Conservation (phyloP, 176 grass and related monocot genomes). For the Avena eriantha region DNA sequence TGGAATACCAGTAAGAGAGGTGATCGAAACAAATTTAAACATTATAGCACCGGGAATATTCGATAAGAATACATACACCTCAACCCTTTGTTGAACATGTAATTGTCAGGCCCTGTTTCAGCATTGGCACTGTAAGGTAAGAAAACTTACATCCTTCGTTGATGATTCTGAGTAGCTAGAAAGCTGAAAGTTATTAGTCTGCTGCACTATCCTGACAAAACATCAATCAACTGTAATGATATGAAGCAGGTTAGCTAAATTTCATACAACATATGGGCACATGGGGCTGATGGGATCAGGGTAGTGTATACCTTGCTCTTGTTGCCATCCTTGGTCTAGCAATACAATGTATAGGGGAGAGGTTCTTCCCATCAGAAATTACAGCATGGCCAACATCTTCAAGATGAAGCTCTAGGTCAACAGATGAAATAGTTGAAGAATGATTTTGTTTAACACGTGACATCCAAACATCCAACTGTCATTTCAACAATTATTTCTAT, state of each 20-base stretch:
- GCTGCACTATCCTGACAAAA: constrained; percentile 71
- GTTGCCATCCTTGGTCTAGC: constrained; percentile 71
- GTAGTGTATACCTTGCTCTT: constrained; percentile 62
- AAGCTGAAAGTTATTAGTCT: constrained; percentile 74
- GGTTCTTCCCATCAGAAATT: constrained; percentile 70
- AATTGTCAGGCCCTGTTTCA: constrained; percentile 76
- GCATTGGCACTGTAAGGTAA: constrained; percentile 25
- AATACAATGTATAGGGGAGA: constrained; percentile 59
- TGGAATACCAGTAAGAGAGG: constrained; percentile 83
- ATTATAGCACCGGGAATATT: constrained; percentile 75
- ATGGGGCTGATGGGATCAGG: neutral
- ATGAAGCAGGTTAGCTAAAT: constrained; percentile 39
- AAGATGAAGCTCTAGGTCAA: constrained; percentile 79
- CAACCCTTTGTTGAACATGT: constrained; percentile 86
- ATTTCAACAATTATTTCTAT: constrained; percentile 97
- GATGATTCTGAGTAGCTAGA: constrained; percentile 78
- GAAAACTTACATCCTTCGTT: constrained; percentile 71
- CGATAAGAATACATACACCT: constrained; percentile 50
- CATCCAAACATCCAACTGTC: constrained; percentile 81
- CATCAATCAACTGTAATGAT: constrained; percentile 72
- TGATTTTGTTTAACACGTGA: constrained; percentile 84
- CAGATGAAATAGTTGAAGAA: constrained; percentile 73
- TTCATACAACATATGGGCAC: constrained; percentile 2
- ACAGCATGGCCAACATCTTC: constrained; percentile 85
- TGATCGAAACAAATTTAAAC: constrained; percentile 89